A percentile compares a stretch with the other conserved stretches of the same genome.
Evolutionary conservation across 225 moss, liverwort and hornwort species (phyloP).

Genomic region (Straminergon stramineum): DNA sequence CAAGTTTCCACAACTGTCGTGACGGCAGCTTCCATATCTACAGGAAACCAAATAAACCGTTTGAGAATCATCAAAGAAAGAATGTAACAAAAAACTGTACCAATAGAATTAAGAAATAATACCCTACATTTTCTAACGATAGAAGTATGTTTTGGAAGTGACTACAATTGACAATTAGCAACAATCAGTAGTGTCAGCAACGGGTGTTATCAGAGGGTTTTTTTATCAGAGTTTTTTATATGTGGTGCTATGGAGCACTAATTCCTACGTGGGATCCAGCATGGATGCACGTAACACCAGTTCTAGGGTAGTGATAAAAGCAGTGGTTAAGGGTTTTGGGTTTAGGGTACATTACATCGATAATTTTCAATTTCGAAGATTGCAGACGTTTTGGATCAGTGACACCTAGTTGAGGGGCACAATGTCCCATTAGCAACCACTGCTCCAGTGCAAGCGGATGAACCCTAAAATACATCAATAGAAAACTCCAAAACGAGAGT

Average conservation of each 20-base stretch:
- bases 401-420: background rate
- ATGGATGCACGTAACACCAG: too few relatives aligned
- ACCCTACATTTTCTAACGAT: background rate
- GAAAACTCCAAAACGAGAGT: background rate
- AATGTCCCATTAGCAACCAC: background rate
- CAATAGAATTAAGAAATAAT: background rate
- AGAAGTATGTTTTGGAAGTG: background rate
- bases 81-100: background rate
- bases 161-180: background rate
- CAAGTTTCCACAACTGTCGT: background rate
- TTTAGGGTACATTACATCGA: background rate
- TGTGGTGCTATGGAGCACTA: too few relatives aligned
- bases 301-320: too few relatives aligned
- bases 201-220: too few relatives aligned
- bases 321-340: too few relatives aligned
- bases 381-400: background rate
- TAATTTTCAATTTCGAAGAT: background rate
- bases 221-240: too few relatives aligned
- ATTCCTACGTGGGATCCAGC: too few relatives aligned
- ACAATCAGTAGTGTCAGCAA: too few relatives aligned
- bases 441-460: background rate
- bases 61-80: background rate
- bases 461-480: background rate
- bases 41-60: background rate
- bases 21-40: background rate